Percentiles rank a stretch among this genome's conserved stretches.
Evolutionary conservation across 176 grass and related monocot species (phyloP).

Genomic region (Elaeis guineensis): DNA sequence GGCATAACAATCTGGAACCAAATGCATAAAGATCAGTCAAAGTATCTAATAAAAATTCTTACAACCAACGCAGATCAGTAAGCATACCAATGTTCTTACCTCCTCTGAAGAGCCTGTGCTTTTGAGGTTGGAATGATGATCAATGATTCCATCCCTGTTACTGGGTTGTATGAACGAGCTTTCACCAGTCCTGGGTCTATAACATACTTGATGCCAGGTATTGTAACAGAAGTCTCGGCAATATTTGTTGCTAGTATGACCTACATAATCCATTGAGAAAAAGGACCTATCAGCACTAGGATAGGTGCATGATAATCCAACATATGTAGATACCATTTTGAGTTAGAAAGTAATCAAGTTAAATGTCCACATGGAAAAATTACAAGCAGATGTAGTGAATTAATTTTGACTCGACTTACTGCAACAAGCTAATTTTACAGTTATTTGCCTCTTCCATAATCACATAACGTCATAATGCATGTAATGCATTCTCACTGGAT

Average conservation of each 20-base stretch:
- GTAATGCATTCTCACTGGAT: too few relatives aligned
- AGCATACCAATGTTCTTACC: conserved; percentile 24
- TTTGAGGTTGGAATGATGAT: conserved; percentile 81
- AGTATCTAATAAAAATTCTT: neutral
- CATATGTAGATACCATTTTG: too few relatives aligned
- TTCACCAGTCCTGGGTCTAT: conserved; percentile 93
- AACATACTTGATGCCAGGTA: conserved; percentile 96
- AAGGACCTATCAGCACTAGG: neutral
- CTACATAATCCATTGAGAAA: conserved; percentile 21
- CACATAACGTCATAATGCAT: too few relatives aligned
- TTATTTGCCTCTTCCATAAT: too few relatives aligned
- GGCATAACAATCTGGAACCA: too few relatives aligned
- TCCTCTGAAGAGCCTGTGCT: conserved; percentile 95
- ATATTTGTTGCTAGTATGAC: conserved; percentile 99
- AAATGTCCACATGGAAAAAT: too few relatives aligned
- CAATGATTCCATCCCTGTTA: conserved; percentile 89
- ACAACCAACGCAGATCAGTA: neutral
- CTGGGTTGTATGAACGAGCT: conserved; percentile 91
- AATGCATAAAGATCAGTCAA: too few relatives aligned
- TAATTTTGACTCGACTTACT: too few relatives aligned
- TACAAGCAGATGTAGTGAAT: too few relatives aligned
- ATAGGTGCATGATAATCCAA: neutral
- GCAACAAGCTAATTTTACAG: too few relatives aligned
- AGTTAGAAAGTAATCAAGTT: too few relatives aligned
- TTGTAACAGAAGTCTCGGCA: conserved; percentile 95